Base-by-base conservation (phyloP, 31 red algal species). In the Endocladia muricata region DNA sequence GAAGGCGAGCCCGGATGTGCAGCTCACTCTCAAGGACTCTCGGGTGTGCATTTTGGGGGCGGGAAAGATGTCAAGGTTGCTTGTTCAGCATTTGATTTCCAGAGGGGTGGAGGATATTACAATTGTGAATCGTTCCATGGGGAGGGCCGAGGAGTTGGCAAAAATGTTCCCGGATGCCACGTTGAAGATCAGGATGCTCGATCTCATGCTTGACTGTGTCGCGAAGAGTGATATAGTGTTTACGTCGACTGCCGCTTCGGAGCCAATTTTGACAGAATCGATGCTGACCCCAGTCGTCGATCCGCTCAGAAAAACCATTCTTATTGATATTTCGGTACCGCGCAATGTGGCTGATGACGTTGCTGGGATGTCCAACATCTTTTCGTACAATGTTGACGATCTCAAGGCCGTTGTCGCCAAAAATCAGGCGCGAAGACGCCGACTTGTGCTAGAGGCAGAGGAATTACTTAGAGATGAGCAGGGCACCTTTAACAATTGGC, bases 361-460 rank as follows among this genome's bases (percentile, higher is more conserved):
- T 2, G 32, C 15, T 35, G 87, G 77, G n/a, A 38, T 95, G 40
- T 42, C 60, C 3, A 76, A 71, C 41, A 83, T 89, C 0, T 79
- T 68, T 39, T 73, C 88, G 1, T 98, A 98, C 92, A 98, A 98
- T 88, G 96, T 98, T 0, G 96, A 98, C 52, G 96, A 98, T 55
- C 83, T 98, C 29, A 98, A 98, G 78, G 96, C 96, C 36, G 96
- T 98, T 26, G 96, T 98, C 19, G 96, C 96, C n/a, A 84, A 91
- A 48, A 98, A 98, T 68, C 96, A 98, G 78, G 74, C 88, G 0
- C 69, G 79, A 51, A 77, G 96, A 68, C 83, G 92, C 13, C 76
- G 82, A 13, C 54, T 98, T 60, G 71, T 93, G 70, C 51, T 95
- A 6, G 92, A 98, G 42, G 96, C 96, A 3, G 96, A 98, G 59